Base-by-base conservation (phyloP, 2,329 filamentous ascomycete species). In the Colletotrichum trifolii region DNA sequence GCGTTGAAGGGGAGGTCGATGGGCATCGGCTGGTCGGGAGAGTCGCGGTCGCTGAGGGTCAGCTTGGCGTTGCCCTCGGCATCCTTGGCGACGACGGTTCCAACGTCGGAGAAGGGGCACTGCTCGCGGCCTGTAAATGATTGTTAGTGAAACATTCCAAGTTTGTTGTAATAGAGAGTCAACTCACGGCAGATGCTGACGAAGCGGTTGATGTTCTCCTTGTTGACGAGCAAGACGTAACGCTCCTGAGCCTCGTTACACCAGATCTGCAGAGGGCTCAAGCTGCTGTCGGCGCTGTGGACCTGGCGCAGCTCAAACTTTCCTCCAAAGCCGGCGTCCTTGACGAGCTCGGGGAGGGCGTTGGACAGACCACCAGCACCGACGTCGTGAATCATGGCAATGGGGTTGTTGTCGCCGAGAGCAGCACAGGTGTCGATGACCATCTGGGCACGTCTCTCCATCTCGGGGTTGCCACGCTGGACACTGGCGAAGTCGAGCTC, bases 241-340 rank as follows among this genome's bases (percentile, higher is more conserved):
- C 96, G 87, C 78, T 99, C 96, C 76, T 99, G 96, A 0, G 96
- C 93, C 77, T 98, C 95, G 72, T 95, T 97, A 78, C 96, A 97
- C 94, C 95, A 98, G 50, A 99, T 97, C 75, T 98, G 93, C 63
- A 99, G 87, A 17, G 96, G 96, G 73, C 93, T 97, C 91, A 99
- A 95, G 74, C 93, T 91, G 69, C 85, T 88, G 77, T 98, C 96
- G 2, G 93, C 92, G 75, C 88, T 97, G 75, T 97, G 94, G 42
- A 99, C 86, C 73, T 98, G 93, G 68, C 96, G 89, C n/a, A 99
- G 85, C 78, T 99, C 95, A 70, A 99, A 98, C 49, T 88, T 90
- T 54, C 94, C 96, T 60, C 96, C 96, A 57, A 93, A 91, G 1
- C 93, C 93, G 52, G 95, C 94, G 76, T 99, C 96, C 72, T 96